phyloP scores from a whole-genome alignment of 1,139 yeast species.

The Nematodospora anomalae region DNA sequence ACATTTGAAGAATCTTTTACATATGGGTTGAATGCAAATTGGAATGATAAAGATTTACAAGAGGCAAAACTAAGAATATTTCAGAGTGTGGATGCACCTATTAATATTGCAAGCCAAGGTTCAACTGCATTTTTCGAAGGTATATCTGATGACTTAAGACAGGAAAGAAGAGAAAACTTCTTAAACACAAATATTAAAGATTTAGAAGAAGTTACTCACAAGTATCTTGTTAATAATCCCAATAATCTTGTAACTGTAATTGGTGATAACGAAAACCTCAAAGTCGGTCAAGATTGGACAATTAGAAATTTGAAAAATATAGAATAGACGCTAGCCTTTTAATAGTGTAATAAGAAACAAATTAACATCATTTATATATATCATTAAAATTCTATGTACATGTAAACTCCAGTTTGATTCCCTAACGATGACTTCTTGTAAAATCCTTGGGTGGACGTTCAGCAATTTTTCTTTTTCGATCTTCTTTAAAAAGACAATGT shows the following conservation, averaged over 20 bases:
- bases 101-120: slow-evolving; percentile 79
- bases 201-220: slow-evolving; percentile 60
- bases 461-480: slow-evolving; percentile 78
- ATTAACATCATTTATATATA: slow-evolving; percentile 3
- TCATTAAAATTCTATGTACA: slow-evolving; percentile 4
- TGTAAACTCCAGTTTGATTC: neutral
- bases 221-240: slow-evolving; percentile 45
- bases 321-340: neutral
- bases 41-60: slow-evolving; percentile 65
- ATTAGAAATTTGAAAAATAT: slow-evolving; percentile 8
- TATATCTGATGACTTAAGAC: slow-evolving; percentile 77
- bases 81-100: slow-evolving; percentile 91
- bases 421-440: slow-evolving; percentile 47
- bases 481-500: slow-evolving; percentile 87
- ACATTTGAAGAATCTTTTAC: slow-evolving; percentile 60
- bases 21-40: slow-evolving; percentile 52
- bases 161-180: slow-evolving; percentile 71
- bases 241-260: slow-evolving; percentile 47
- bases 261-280: slow-evolving; percentile 46
- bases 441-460: slow-evolving; percentile 62
- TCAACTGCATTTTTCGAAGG: slow-evolving; percentile 63
- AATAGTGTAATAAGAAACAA: slow-evolving; percentile 1
- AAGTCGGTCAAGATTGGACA: slow-evolving; percentile 35
- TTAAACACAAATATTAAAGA: slow-evolving; percentile 66
- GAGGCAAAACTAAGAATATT: slow-evolving; percentile 90